These are phyloP conservation scores for Drechslerella coelobrocha DNA, from an alignment of 2,329 filamentous ascomycete genomes.

Conservation along the genomic window DNA sequence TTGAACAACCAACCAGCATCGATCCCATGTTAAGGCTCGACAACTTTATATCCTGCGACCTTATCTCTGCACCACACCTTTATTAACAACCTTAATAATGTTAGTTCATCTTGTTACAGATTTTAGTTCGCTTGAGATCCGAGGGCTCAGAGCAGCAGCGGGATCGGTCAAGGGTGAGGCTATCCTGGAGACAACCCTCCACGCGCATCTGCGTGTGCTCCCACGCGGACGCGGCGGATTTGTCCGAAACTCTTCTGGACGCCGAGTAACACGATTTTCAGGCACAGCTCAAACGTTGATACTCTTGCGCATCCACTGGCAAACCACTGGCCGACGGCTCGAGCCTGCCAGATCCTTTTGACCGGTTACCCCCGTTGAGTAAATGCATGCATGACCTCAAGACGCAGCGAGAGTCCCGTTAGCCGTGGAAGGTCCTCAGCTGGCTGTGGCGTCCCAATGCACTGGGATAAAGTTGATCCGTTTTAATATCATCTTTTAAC, in stretches of 20 bases:
- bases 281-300: too few species aligned
- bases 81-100: too few species aligned
- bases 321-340: too few species aligned
- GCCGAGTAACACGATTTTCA: background rate
- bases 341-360: too few species aligned
- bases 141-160: background rate
- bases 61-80: background rate
- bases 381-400: too few species aligned
- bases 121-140: background rate
- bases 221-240: background rate
- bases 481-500: conserved; percentile 4
- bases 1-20: too few species aligned
- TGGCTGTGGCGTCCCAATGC: conserved; percentile 30
- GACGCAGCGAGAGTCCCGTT: background rate
- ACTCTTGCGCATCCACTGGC: too few species aligned
- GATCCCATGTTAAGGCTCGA: too few species aligned
- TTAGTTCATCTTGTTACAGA: too few species aligned
- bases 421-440: background rate
- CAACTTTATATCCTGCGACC: background rate
- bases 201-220: too few species aligned
- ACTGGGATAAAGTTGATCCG: conserved; percentile 14
- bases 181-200: background rate
- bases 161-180: background rate
- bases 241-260: background rate
- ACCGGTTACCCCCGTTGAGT: too few species aligned